phyloP scores from a whole-genome alignment of 2,329 filamentous ascomycete species.

The Aspergillus tubingensis region DNA sequence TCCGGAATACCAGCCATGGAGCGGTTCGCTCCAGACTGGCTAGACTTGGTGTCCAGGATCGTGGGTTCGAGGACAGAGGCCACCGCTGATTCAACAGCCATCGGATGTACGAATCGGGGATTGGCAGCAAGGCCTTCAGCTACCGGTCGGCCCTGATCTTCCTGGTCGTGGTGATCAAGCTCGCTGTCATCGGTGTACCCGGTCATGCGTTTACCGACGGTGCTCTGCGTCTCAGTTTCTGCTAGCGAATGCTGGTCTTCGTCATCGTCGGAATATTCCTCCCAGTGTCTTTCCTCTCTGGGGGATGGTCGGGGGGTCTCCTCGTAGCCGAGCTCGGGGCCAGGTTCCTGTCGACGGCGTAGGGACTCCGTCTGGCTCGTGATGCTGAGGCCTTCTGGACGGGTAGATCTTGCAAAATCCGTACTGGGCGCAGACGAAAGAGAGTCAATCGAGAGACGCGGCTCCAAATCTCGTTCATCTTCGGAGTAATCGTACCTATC shows the following conservation, averaged over 20 bases:
- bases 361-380: slow-evolving; percentile 54
- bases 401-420: slow-evolving; percentile 57
- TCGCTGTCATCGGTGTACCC: slow-evolving; percentile 60
- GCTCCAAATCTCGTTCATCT: slow-evolving; percentile 58
- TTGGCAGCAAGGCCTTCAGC: slow-evolving; percentile 70
- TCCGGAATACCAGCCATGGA: slow-evolving; percentile 45
- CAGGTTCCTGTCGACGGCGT: slow-evolving; percentile 41
- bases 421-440: slow-evolving; percentile 60
- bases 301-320: slow-evolving; percentile 30
- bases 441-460: slow-evolving; percentile 58
- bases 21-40: slow-evolving; percentile 49
- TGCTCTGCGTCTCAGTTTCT: slow-evolving; percentile 47
- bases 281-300: slow-evolving; percentile 23
- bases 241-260: slow-evolving; percentile 54
- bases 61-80: slow-evolving; percentile 88
- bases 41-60: slow-evolving; percentile 64
- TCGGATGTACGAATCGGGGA: slow-evolving; percentile 71
- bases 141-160: slow-evolving; percentile 69
- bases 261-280: slow-evolving; percentile 30
- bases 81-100: slow-evolving; percentile 83
- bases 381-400: slow-evolving; percentile 55
- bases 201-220: slow-evolving; percentile 54
- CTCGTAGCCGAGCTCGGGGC: slow-evolving; percentile 43
- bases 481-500: slow-evolving; percentile 58
- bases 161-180: slow-evolving; percentile 57